Evolutionary conservation across 495 filamentous ascomycete genomes (phyloP).

Genomic region (Venustampulla echinocandica): DNA sequence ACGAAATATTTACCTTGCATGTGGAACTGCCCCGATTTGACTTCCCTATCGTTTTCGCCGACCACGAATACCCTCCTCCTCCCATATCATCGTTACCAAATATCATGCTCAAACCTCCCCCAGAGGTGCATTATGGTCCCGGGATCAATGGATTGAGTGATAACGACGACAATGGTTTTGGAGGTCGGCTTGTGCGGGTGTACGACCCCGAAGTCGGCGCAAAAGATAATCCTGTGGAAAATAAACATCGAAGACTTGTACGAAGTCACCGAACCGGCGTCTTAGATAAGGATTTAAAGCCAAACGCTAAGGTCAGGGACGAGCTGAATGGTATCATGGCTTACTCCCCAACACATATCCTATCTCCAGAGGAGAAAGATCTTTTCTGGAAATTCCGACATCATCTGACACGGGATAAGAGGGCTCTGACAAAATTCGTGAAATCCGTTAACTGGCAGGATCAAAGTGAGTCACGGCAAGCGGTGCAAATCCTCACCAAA

Average conservation of each 20-base stretch:
- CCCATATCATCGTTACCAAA: slow-evolving; percentile 66
- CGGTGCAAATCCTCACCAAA: slow-evolving; percentile 78
- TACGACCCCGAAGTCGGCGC: slow-evolving; percentile 92
- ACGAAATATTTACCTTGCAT: slow-evolving; percentile 64
- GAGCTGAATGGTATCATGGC: slow-evolving; percentile 85
- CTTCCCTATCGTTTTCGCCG: slow-evolving; percentile 89
- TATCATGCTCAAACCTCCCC: slow-evolving; percentile 63
- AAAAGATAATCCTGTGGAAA: slow-evolving; percentile 87
- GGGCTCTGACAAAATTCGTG: slow-evolving; percentile 92
- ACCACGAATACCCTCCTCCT: slow-evolving; percentile 83
- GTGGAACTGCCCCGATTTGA: slow-evolving; percentile 93
- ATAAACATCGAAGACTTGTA: slow-evolving; percentile 85
- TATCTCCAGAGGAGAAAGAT: slow-evolving; percentile 87
- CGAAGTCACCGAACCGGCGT: slow-evolving; percentile 89
- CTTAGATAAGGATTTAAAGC: slow-evolving; percentile 86
- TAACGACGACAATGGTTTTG: slow-evolving; percentile 40
- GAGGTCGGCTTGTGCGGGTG: slow-evolving; percentile 61
- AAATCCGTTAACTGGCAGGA: slow-evolving; percentile 95
- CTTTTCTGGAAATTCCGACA: slow-evolving; percentile 95
- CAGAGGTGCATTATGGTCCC: slow-evolving; percentile 73
- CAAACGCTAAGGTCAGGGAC: slow-evolving; percentile 93
- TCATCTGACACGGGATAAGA: slow-evolving; percentile 84
- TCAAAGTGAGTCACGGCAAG: slow-evolving; percentile 74
- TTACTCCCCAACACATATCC: slow-evolving; percentile 83
- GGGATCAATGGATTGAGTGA: slow-evolving; percentile 60